A percentile compares a stretch with the other conserved stretches of the same genome.
Conservation (phyloP, 768 basidiomycete species). For the Kwoniella pini region DNA sequence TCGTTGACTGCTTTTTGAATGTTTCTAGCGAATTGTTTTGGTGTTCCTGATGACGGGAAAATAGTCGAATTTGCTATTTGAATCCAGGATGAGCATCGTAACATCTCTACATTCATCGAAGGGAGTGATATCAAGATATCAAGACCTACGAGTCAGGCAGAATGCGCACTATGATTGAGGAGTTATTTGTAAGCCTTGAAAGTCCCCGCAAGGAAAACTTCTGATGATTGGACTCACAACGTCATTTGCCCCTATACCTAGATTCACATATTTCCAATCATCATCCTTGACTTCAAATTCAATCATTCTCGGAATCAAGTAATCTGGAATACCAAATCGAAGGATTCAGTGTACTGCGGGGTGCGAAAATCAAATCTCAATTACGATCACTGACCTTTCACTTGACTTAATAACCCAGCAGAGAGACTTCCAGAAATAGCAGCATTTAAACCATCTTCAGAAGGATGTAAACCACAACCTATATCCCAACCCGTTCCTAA, state of each 20-base stretch:
- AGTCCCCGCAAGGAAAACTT: neutral
- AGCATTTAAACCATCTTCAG: constrained; percentile 45
- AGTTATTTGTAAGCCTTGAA: neutral
- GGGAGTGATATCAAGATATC: too few relatives aligned
- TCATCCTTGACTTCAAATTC: constrained; percentile 25
- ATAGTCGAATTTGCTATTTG: constrained; percentile 31
- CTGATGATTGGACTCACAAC: constrained; percentile 32
- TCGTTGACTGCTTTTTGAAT: constrained; percentile 42
- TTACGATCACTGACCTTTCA: constrained; percentile 31
- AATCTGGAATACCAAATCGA: constrained; percentile 23
- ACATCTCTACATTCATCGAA: too few relatives aligned
- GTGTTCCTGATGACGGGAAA: constrained; percentile 28
- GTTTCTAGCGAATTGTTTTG: constrained; percentile 37
- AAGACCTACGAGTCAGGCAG: constrained; percentile 44
- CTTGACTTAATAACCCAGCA: constrained; percentile 33
- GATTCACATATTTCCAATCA: constrained; percentile 49
- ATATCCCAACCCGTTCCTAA: neutral
- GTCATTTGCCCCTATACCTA: constrained; percentile 52
- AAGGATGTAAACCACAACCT: constrained; percentile 12
- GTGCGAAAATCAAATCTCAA: neutral
- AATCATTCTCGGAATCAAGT: constrained; percentile 34
- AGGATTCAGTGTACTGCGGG: too few relatives aligned
- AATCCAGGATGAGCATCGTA: too few relatives aligned
- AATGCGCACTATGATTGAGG: constrained; percentile 46
- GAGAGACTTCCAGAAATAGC: constrained; percentile 43